Evolutionary conservation across 257 asterid species (phyloP).

Genomic region (Solanum sejunctum): DNA sequence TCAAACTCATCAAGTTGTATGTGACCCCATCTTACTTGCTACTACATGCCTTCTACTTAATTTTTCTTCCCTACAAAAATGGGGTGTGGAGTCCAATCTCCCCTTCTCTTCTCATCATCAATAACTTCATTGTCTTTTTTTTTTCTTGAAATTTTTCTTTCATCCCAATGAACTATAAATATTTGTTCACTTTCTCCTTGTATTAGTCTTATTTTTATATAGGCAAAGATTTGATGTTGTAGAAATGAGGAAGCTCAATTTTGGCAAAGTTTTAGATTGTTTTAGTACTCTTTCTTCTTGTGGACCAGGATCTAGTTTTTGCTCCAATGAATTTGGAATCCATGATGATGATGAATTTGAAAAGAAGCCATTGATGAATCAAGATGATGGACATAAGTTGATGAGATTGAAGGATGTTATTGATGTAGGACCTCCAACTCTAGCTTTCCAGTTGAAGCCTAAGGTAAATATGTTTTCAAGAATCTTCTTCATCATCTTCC

Average conservation of each 20-base stretch:
- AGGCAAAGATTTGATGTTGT: not conserved
- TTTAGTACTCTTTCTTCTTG: slow-evolving; percentile 12
- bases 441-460: slow-evolving; percentile 39
- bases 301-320: slow-evolving; percentile 23
- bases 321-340: slow-evolving; percentile 3
- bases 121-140: not conserved
- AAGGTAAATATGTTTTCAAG: slow-evolving; percentile 13
- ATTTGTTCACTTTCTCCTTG: not conserved
- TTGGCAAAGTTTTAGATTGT: slow-evolving; percentile 26
- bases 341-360: slow-evolving; percentile 1
- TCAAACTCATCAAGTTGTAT: not conserved
- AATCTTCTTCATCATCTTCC: not conserved
- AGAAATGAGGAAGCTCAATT: slow-evolving; percentile 28
- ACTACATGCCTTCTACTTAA: not conserved
- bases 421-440: slow-evolving; percentile 26
- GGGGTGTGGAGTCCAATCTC: not conserved
- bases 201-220: not conserved
- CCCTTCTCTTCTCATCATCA: not conserved
- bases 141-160: not conserved
- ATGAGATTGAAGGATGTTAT: slow-evolving; percentile 24
- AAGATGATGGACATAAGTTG: not conserved
- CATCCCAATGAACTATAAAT: not conserved
- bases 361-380: slow-evolving; percentile 16
- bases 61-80: not conserved
- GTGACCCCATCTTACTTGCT: not conserved